Percentiles rank a stretch among this genome's conserved stretches.
Evolutionary conservation across 768 basidiomycete genomes (phyloP).

Genomic region (Suillus paluster): DNA sequence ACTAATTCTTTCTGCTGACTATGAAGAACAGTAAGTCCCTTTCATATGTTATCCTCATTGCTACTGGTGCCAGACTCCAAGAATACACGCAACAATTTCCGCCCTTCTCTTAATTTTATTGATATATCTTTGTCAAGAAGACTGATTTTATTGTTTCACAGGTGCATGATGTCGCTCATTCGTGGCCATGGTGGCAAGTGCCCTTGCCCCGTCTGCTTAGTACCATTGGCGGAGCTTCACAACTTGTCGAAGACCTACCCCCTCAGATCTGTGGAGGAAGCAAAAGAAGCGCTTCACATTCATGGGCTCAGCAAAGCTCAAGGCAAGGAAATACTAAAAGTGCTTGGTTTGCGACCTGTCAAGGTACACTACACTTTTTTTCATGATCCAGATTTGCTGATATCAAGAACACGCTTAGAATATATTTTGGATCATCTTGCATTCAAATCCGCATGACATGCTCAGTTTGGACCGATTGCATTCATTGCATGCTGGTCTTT

Average conservation of each 20-base stretch:
- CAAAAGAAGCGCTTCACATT: conserved; percentile 9
- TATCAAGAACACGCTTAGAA: conserved; percentile 32
- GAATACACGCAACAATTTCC: too few species aligned
- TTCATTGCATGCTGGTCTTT: conserved; percentile 36
- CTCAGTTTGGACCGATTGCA: conserved; percentile 47
- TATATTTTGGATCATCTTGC: conserved; percentile 42
- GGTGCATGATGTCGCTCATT: conserved; percentile 44
- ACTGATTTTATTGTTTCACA: conserved; percentile 16
- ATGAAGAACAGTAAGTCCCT: conserved; percentile 49
- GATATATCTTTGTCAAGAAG: not conserved
- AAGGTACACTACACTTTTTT: conserved; percentile 16
- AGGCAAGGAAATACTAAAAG: conserved; percentile 27
- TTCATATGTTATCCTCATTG: not conserved
- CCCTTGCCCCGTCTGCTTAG: conserved; percentile 45
- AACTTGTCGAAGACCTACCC: conserved; percentile 23
- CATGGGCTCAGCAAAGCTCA: not conserved
- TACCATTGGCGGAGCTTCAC: conserved; percentile 30
- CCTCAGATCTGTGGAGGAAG: conserved; percentile 21
- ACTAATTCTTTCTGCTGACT: conserved; percentile 45
- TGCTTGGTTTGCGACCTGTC: conserved; percentile 21
- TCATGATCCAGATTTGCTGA: not conserved
- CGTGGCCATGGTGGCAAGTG: conserved; percentile 29
- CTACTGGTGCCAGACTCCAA: not conserved
- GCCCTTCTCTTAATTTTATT: too few species aligned
- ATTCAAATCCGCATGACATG: conserved; percentile 39